These are phyloP conservation scores for Hordeum vulgare DNA, from an alignment of 176 grass and related monocot genomes.

Conservation along the genomic window DNA sequence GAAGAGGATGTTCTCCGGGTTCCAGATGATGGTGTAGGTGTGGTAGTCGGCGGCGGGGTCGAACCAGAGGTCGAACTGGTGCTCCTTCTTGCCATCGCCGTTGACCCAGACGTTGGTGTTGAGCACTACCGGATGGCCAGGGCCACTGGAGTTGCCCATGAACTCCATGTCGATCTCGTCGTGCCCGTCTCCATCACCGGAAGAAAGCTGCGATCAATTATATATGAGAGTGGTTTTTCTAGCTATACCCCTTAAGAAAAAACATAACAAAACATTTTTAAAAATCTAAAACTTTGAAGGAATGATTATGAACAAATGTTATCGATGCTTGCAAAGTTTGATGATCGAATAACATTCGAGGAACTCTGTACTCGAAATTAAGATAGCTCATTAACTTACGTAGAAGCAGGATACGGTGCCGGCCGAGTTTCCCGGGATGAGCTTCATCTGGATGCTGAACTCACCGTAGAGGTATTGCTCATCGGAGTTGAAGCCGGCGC, in stretches of 20 bases:
- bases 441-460: not conserved
- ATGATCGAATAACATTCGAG: too few relatives aligned
- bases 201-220: not conserved
- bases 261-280: too few relatives aligned
- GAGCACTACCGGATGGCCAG: not conserved
- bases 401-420: not conserved
- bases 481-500: slow-evolving; percentile 7
- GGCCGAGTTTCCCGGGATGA: not conserved
- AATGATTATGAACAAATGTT: too few relatives aligned
- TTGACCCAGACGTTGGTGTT: too few relatives aligned
- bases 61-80: too few relatives aligned
- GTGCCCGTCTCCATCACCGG: not conserved
- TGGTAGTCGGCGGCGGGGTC: too few relatives aligned
- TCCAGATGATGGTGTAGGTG: slow-evolving; percentile 4
- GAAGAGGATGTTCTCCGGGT: slow-evolving; percentile 21
- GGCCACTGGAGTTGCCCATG: not conserved
- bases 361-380: too few relatives aligned
- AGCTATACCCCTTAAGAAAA: too few relatives aligned
- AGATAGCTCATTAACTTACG: not conserved
- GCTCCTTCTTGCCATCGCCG: too few relatives aligned
- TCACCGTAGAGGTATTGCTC: slow-evolving; percentile 5
- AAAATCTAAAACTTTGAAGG: too few relatives aligned
- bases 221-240: too few relatives aligned
- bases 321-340: too few relatives aligned
- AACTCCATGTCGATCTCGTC: not conserved